phyloP scores from a whole-genome alignment of 306 rosid species.

The Lupinus albus region DNA sequence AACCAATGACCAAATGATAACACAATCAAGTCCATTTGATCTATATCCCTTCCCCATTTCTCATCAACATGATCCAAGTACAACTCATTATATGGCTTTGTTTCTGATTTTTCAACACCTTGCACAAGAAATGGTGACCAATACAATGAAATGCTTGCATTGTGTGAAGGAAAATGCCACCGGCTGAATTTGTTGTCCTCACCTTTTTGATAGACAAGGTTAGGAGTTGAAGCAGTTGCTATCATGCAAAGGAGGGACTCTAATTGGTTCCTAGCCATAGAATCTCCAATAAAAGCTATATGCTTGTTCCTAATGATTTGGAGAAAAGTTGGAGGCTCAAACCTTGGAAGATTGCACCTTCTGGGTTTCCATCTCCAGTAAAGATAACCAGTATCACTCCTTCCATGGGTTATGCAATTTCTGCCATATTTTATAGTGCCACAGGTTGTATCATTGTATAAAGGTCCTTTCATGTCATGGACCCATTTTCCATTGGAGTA shows the following conservation, averaged over 20 bases:
- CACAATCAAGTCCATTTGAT: conserved; percentile 55
- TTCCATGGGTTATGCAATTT: conserved; percentile 77
- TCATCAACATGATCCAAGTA: conserved; percentile 72
- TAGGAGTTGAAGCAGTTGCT: conserved; percentile 58
- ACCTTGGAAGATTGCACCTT: conserved; percentile 71
- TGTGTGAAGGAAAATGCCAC: conserved; percentile 71
- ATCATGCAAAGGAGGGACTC: conserved; percentile 93
- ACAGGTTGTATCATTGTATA: conserved; percentile 82
- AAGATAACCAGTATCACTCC: conserved; percentile 68
- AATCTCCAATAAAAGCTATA: conserved; percentile 86
- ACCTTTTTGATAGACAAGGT: conserved; percentile 55
- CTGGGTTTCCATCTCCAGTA: conserved; percentile 85
- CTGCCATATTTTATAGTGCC: conserved; percentile 77
- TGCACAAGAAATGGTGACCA: conserved; percentile 94
- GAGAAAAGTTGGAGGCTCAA: conserved; percentile 72
- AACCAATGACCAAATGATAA: conserved; percentile 92
- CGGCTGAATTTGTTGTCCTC: conserved; percentile 70
- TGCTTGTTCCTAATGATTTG: conserved; percentile 61
- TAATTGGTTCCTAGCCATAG: conserved; percentile 94
- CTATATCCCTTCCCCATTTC: conserved; percentile 74
- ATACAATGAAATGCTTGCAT: conserved; percentile 61
- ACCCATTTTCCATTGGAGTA: conserved; percentile 76
- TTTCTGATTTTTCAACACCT: conserved; percentile 68
- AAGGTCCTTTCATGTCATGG: conserved; percentile 62
- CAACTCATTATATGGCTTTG: conserved; percentile 57